A percentile compares a stretch with the other conserved stretches of the same genome.
phyloP scores from a whole-genome alignment of 495 filamentous ascomycete genomes.

The Neurospora hispaniola region DNA sequence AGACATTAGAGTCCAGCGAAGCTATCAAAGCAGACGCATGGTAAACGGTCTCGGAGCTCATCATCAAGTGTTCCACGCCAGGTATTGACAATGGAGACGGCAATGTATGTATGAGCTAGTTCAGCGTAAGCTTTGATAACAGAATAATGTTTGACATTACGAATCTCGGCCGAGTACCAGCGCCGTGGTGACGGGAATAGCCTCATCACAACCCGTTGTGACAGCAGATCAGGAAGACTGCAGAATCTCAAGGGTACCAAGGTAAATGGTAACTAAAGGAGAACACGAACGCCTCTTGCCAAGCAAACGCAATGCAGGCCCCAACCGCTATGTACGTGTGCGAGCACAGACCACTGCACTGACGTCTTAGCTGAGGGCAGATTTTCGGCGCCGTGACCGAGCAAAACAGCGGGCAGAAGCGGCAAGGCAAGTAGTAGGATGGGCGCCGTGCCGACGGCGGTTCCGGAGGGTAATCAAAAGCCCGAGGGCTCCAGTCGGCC shows the following conservation, averaged over 20 bases:
- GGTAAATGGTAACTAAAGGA: not conserved
- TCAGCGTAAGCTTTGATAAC: not conserved
- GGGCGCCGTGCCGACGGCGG: not conserved
- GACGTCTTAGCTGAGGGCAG: not conserved
- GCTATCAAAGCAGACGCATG: not conserved
- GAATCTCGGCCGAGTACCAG: not conserved
- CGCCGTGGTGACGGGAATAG: not conserved
- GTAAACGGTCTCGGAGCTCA: not conserved
- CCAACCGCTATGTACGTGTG: not conserved
- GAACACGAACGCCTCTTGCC: not conserved
- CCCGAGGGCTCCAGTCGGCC: not conserved
- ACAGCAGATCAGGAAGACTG: not conserved
- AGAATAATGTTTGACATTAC: not conserved
- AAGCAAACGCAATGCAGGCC: not conserved
- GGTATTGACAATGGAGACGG: not conserved
- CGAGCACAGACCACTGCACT: not conserved
- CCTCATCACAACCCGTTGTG: not conserved
- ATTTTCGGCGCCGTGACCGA: not conserved
- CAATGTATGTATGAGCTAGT: not conserved
- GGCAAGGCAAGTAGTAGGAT: not conserved
- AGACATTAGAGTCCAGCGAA: not conserved
- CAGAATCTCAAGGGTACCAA: not conserved
- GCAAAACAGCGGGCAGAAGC: not conserved
- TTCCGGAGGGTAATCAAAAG: not conserved
- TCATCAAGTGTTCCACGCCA: not conserved